Conservation (phyloP, 1,284 basidiomycete genomes). For the Porodaedalea pini region DNA sequence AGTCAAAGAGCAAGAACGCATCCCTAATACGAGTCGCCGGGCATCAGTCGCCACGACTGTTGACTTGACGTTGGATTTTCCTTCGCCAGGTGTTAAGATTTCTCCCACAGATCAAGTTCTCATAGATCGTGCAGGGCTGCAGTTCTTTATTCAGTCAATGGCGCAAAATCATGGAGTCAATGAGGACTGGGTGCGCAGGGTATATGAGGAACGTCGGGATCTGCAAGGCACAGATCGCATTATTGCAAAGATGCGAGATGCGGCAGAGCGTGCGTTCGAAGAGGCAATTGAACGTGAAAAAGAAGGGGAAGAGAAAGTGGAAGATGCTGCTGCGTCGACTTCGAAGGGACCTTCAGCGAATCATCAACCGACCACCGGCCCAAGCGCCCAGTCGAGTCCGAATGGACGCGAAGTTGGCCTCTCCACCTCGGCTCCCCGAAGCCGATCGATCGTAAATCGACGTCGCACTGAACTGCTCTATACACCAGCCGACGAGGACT, state of each 20-base stretch:
- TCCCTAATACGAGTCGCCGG: background rate
- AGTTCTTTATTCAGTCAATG: slow-evolving; percentile 15
- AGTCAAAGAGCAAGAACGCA: background rate
- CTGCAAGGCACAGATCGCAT: slow-evolving; percentile 15
- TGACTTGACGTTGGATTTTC: slow-evolving; percentile 6
- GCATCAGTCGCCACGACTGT: slow-evolving; percentile 13
- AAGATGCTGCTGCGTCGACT: background rate
- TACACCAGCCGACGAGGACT: slow-evolving; percentile 16
- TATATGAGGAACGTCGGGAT: slow-evolving; percentile 15
- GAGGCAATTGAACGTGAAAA: slow-evolving; percentile 7
- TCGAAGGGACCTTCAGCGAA: no score
- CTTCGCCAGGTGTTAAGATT: slow-evolving; percentile 7
- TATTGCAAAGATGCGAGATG: slow-evolving; percentile 11
- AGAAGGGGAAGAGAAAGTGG: background rate
- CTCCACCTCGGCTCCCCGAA: background rate
- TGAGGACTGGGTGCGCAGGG: slow-evolving; percentile 14
- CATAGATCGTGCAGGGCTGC: slow-evolving; percentile 11
- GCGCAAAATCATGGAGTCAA: slow-evolving; percentile 18
- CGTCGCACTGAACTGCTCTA: background rate
- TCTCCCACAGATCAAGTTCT: slow-evolving; percentile 8
- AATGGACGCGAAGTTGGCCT: background rate
- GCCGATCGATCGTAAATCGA: background rate
- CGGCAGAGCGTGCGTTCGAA: slow-evolving; percentile 7
- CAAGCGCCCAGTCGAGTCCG: background rate
- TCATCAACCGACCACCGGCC: background rate